These are phyloP conservation scores for Aspergillus mulundensis DNA, from an alignment of 495 filamentous ascomycete species.

Conservation along the genomic window DNA sequence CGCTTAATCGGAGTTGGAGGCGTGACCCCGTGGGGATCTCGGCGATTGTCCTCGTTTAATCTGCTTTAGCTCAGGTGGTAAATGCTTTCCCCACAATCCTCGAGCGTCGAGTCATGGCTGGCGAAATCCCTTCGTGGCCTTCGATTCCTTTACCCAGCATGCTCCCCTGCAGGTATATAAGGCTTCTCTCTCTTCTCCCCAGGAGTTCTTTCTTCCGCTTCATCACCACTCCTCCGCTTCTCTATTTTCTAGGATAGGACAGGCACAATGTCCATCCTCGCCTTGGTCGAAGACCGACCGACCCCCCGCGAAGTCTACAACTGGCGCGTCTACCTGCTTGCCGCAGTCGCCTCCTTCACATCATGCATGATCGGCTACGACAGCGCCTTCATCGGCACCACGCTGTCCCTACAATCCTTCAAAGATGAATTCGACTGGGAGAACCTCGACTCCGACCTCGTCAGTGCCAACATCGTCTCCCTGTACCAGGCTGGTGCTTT, in stretches of 20 bases:
- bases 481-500: conserved; percentile 66
- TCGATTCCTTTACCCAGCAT: neutral
- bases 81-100: conserved; percentile 1
- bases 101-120: neutral
- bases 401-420: conserved; percentile 63
- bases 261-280: conserved; percentile 52
- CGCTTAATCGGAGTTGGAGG: neutral
- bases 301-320: conserved; percentile 71
- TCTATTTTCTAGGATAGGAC: neutral
- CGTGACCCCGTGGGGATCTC: conserved; percentile 19
- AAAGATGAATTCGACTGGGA: conserved; percentile 55
- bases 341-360: conserved; percentile 65
- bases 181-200: neutral
- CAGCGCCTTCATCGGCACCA: conserved; percentile 69
- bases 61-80: neutral
- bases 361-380: conserved; percentile 76
- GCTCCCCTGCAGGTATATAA: neutral
- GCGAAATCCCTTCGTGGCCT: neutral
- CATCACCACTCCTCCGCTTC: neutral
- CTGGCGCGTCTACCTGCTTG: conserved; percentile 66
- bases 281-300: conserved; percentile 63
- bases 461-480: conserved; percentile 67
- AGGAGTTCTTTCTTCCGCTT: neutral
- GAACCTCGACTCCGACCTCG: conserved; percentile 41
- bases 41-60: neutral